phyloP scores from a whole-genome alignment of 495 filamentous ascomycete genomes.

The Aspergillus wentii region DNA sequence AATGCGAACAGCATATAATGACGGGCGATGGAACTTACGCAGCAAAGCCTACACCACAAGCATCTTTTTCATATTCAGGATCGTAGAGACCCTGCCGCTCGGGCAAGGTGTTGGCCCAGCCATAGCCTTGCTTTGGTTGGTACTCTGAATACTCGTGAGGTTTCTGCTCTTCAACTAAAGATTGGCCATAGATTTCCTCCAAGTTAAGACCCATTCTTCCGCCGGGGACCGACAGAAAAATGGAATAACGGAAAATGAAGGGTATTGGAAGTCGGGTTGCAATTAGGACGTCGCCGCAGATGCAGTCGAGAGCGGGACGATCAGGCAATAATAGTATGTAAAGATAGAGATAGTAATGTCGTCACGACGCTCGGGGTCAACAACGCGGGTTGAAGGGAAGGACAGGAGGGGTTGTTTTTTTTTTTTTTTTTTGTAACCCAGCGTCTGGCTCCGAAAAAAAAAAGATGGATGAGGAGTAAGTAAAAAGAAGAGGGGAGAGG shows the following conservation, averaged over 20 bases:
- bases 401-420: no score
- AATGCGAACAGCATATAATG: not conserved
- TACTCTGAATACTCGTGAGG: conserved; percentile 71
- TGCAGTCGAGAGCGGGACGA: conserved; percentile 14
- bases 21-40: conserved; percentile 60
- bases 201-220: conserved; percentile 66
- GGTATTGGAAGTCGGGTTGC: conserved; percentile 6
- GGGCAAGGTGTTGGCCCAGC: conserved; percentile 93
- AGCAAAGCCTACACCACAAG: conserved; percentile 98
- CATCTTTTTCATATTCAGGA: conserved; percentile 96
- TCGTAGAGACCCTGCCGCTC: conserved; percentile 98
- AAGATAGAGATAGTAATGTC: conserved; percentile 21
- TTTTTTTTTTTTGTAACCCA: conserved; percentile 19
- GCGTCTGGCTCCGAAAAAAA: conserved; percentile 21
- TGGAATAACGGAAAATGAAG: conserved; percentile 20
- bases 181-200: conserved; percentile 60
- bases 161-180: conserved; percentile 56
- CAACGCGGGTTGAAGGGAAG: conserved; percentile 19
- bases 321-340: no score
- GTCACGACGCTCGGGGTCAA: conserved; percentile 22
- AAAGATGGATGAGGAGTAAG: no score
- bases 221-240: conserved; percentile 43
- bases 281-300: conserved; percentile 16
- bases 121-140: conserved; percentile 78
- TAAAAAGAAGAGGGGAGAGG: conserved; percentile 9